A percentile compares a stretch with the other conserved stretches of the same genome.
Evolutionary conservation across 2,329 filamentous ascomycete species (phyloP).

Genomic region (Aureobasidium mangrovei): DNA sequence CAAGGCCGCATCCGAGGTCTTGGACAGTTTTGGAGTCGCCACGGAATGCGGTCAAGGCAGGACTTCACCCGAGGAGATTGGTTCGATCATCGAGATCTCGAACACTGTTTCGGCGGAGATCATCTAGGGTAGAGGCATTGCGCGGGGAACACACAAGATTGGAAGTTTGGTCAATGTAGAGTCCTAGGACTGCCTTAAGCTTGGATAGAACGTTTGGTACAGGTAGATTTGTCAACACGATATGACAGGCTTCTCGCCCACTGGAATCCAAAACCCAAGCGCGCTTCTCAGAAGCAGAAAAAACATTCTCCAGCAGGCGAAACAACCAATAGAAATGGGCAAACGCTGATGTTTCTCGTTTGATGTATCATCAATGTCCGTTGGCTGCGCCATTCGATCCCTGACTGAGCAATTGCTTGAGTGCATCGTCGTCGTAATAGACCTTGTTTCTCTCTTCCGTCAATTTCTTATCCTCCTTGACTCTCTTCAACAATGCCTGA

Average conservation of each 20-base stretch:
- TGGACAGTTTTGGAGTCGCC: constrained; percentile 31
- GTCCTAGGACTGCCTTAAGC: background rate
- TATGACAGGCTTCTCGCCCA: too few relatives aligned
- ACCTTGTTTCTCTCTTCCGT: constrained; percentile 17
- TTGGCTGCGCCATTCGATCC: background rate
- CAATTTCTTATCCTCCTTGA: constrained; percentile 18
- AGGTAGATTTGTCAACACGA: too few relatives aligned
- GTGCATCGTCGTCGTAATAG: constrained; percentile 16
- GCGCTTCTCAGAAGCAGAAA: too few relatives aligned
- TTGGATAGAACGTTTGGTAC: background rate
- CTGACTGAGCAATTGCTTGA: constrained; percentile 11
- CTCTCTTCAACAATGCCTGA: constrained; percentile 25
- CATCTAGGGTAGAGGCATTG: background rate
- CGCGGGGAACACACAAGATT: background rate
- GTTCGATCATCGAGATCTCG: constrained; percentile 20
- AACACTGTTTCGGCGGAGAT: constrained; percentile 12
- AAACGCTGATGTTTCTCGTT: too few relatives aligned
- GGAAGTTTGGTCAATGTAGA: background rate
- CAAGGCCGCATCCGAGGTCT: constrained; percentile 26
- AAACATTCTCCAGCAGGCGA: too few relatives aligned
- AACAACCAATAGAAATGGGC: too few relatives aligned
- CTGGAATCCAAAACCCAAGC: too few relatives aligned
- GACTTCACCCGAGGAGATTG: constrained; percentile 25
- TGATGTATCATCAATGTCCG: background rate
- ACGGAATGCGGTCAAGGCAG: constrained; percentile 37